phyloP scores from a whole-genome alignment of 2,329 filamentous ascomycete genomes.

The Calonectria hawksworthii region DNA sequence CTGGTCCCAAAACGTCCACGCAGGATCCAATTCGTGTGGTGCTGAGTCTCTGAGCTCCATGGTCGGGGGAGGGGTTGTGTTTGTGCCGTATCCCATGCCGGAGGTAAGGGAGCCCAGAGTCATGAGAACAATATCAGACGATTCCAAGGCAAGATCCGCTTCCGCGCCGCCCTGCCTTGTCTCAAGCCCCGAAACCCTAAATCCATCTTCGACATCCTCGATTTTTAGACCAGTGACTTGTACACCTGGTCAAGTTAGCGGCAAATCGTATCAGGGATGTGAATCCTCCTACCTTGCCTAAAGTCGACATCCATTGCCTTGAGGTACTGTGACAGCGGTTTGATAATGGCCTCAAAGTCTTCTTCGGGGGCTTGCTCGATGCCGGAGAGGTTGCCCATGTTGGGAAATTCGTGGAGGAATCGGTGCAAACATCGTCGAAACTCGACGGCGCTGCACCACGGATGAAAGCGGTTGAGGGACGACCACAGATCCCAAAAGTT shows the following conservation, averaged over 20 bases:
- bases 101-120: constrained; percentile 44
- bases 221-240: constrained; percentile 44
- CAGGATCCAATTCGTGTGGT: constrained; percentile 41
- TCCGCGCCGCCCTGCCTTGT: constrained; percentile 37
- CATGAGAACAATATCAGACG: constrained; percentile 37
- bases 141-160: constrained; percentile 26
- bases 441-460: constrained; percentile 48
- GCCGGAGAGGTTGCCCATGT: constrained; percentile 43
- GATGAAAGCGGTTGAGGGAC: constrained; percentile 45
- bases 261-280: not conserved
- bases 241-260: constrained; percentile 38
- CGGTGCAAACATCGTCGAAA: constrained; percentile 44
- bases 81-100: constrained; percentile 44
- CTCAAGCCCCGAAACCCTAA: constrained; percentile 37
- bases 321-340: constrained; percentile 43
- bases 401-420: constrained; percentile 46
- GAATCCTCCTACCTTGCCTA: constrained; percentile 37
- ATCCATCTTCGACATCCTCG: constrained; percentile 36
- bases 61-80: constrained; percentile 38
- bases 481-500: constrained; percentile 48
- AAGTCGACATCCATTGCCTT: constrained; percentile 47
- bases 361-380: constrained; percentile 45
- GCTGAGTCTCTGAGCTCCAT: constrained; percentile 47
- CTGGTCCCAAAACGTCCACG: constrained; percentile 45
- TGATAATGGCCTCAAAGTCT: constrained; percentile 46